Percentiles rank a stretch among this genome's conserved stretches.
Evolutionary conservation across 139 green algal genomes (phyloP).

Genomic region (Chlamydomonas sp.): DNA sequence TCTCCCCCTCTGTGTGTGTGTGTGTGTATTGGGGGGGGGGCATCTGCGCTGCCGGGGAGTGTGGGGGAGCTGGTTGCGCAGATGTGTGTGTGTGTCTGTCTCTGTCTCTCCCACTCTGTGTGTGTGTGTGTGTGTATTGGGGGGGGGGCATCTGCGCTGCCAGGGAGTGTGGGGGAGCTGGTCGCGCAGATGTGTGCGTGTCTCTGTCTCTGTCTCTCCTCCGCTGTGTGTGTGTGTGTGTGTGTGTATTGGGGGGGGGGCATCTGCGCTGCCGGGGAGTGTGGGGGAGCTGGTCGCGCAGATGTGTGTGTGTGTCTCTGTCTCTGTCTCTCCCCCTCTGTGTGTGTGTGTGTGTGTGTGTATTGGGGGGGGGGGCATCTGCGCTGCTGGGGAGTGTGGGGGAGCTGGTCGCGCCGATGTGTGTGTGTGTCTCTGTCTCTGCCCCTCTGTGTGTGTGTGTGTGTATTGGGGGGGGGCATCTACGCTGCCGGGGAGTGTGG

Average conservation of each 20-base stretch:
- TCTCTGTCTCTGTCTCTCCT: too few species aligned
- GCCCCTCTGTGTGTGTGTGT: neutral
- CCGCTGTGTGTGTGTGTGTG: neutral
- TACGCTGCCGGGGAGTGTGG: neutral
- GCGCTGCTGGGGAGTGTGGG: conserved; percentile 64
- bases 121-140: conserved; percentile 79
- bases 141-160: conserved; percentile 89
- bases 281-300: conserved; percentile 27
- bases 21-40: neutral
- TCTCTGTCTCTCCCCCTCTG: too few species aligned
- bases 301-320: neutral
- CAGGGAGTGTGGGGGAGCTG: conserved; percentile 43
- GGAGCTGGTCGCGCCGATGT: conserved; percentile 23
- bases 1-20: neutral
- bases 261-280: conserved; percentile 73
- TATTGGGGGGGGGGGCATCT: conserved; percentile 94
- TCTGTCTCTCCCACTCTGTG: neutral
- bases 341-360: neutral
- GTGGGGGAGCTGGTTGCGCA: neutral
- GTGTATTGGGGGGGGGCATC: neutral
- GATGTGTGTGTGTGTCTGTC: neutral
- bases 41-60: too few species aligned
- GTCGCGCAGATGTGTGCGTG: conserved; percentile 12
- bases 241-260: conserved; percentile 97
- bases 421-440: too few species aligned